These are phyloP conservation scores for Suillus fuscotomentosus DNA, from an alignment of 768 basidiomycete species.

Conservation along the genomic window DNA sequence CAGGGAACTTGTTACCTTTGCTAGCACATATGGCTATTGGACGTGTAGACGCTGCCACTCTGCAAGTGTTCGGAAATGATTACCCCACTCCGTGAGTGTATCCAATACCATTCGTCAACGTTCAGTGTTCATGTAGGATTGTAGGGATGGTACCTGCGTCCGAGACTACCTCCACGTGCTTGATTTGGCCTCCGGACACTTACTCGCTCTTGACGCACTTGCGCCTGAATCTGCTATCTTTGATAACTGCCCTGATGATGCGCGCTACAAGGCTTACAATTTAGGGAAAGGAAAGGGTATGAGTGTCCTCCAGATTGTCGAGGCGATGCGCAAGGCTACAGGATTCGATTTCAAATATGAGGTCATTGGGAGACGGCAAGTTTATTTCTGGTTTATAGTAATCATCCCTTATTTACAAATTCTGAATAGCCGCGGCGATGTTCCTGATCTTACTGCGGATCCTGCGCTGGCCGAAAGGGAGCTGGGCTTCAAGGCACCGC, in stretches of 20 bases:
- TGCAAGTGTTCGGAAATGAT: conserved; percentile 94
- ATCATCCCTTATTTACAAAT: conserved; percentile 4
- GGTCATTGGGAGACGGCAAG: conserved; percentile 87
- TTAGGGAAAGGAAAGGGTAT: conserved; percentile 91
- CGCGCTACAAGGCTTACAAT: conserved; percentile 91
- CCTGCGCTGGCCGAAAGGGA: conserved; percentile 89
- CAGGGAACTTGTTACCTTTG: conserved; percentile 91
- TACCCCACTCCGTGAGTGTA: conserved; percentile 83
- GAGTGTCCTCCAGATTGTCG: conserved; percentile 91
- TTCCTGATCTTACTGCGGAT: conserved; percentile 94
- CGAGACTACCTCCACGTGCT: conserved; percentile 93
- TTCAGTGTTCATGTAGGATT: conserved; percentile 5
- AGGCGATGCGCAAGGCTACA: conserved; percentile 91
- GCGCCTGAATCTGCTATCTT: conserved; percentile 56
- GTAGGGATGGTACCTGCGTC: conserved; percentile 95
- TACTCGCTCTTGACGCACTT: conserved; percentile 87
- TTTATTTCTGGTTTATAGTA: conserved; percentile 7
- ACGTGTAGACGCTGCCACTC: conserved; percentile 63
- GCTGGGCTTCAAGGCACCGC: conserved; percentile 85
- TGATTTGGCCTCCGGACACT: conserved; percentile 93
- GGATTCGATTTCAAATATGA: conserved; percentile 87
- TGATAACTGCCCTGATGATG: conserved; percentile 47
- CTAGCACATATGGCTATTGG: conserved; percentile 95
- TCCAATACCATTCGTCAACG: background rate
- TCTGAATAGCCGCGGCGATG: conserved; percentile 75